Percentiles rank a stretch among this genome's conserved stretches.
These are phyloP conservation scores for Moricandia arvensis DNA, from an alignment of 345 rosid species.

Conservation along the genomic window DNA sequence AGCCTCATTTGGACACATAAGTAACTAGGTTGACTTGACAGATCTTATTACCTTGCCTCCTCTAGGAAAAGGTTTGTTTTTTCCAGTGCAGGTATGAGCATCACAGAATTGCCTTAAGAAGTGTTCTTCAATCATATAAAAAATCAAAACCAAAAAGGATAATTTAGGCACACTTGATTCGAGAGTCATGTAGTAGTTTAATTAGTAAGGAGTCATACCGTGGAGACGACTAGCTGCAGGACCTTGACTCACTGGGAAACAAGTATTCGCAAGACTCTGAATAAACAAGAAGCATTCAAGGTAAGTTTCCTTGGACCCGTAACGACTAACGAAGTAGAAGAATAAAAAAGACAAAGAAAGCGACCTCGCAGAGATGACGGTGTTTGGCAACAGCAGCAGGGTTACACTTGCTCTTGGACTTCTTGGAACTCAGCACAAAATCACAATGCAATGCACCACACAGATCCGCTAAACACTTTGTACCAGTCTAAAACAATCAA, in stretches of 20 bases:
- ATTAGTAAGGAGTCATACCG: slow-evolving; percentile 47
- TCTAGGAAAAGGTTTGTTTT: slow-evolving; percentile 59
- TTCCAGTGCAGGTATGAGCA: slow-evolving; percentile 77
- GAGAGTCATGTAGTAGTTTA: background rate
- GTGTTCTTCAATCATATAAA: slow-evolving; percentile 48
- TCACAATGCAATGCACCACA: slow-evolving; percentile 99
- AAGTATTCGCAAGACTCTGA: slow-evolving; percentile 85
- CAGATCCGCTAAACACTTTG: slow-evolving; percentile 88
- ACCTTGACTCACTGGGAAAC: slow-evolving; percentile 81
- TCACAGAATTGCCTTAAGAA: slow-evolving; percentile 92
- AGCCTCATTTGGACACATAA: background rate
- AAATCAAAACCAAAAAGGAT: slow-evolving; percentile 15
- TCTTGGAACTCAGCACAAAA: slow-evolving; percentile 57
- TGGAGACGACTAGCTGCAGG: slow-evolving; percentile 79
- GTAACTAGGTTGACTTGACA: background rate
- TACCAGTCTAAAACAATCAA: slow-evolving; percentile 49
- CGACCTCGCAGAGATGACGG: slow-evolving; percentile 91
- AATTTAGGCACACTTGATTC: background rate
- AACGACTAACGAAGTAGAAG: background rate
- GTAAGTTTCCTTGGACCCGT: background rate
- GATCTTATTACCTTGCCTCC: slow-evolving; percentile 74
- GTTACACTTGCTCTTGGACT: slow-evolving; percentile 69
- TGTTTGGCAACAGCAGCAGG: slow-evolving; percentile 83
- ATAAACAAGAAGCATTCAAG: slow-evolving; percentile 15
- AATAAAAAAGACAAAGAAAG: slow-evolving; percentile 1